phyloP scores from a whole-genome alignment of 2,329 filamentous ascomycete genomes.

The Penicillium sp. region DNA sequence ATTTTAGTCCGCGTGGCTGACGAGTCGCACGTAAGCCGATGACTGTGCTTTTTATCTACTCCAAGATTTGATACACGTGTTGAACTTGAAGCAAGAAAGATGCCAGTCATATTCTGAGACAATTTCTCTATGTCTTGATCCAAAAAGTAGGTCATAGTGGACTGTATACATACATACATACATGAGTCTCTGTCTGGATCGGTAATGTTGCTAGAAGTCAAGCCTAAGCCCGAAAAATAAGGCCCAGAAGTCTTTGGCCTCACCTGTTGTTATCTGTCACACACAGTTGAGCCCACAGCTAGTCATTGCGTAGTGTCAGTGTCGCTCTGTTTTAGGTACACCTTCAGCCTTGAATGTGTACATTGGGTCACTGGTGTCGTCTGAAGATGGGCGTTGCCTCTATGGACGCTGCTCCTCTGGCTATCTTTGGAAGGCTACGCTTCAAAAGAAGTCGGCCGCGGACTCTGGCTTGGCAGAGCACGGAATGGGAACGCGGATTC shows the following conservation, averaged over 20 bases:
- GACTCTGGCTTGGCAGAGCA: not conserved
- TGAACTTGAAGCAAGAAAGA: not conserved
- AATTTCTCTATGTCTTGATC: not conserved
- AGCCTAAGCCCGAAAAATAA: not conserved
- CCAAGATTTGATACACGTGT: not conserved
- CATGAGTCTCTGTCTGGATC: not conserved
- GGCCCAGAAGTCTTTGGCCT: not conserved
- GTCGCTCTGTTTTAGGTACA: not conserved
- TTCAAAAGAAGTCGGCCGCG: not conserved
- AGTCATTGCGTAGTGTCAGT: not conserved
- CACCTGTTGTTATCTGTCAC: not conserved
- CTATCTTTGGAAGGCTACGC: not conserved
- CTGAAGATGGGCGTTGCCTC: not conserved
- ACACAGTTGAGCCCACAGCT: not conserved
- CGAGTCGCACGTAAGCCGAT: constrained; percentile 6
- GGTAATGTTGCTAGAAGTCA: not conserved
- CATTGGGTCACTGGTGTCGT: not conserved
- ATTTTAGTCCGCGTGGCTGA: constrained; percentile 6
- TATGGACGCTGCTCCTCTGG: not conserved
- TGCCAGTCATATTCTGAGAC: not conserved
- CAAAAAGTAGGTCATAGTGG: not conserved
- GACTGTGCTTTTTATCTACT: not conserved
- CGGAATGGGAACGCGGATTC: not conserved
- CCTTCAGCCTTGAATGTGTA: not conserved
- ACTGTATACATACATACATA: not conserved